These are phyloP conservation scores for Forsythia suspensa DNA, from an alignment of 257 asterid species.

Conservation along the genomic window DNA sequence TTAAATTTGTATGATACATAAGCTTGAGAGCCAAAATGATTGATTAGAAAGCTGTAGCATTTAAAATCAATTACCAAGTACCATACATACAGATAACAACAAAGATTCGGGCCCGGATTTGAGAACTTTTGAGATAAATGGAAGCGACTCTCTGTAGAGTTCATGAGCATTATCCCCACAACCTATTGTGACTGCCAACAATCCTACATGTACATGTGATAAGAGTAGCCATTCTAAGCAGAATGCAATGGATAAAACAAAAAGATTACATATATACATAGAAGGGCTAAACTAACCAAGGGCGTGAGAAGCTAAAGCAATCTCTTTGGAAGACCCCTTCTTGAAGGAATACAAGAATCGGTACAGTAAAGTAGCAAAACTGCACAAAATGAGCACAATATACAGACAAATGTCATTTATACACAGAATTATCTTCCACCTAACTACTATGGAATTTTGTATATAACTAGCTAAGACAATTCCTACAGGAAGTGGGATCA, in stretches of 20 bases:
- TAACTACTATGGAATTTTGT: background rate
- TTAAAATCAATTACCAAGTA: background rate
- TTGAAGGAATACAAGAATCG: conserved; percentile 33
- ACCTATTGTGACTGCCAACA: conserved; percentile 36
- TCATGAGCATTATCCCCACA: conserved; percentile 36
- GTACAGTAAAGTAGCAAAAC: conserved; percentile 34
- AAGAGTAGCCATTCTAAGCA: background rate
- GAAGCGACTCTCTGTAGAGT: conserved; percentile 32
- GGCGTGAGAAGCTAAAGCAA: conserved; percentile 32
- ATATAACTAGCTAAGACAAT: background rate
- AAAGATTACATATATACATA: background rate
- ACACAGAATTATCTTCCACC: background rate
- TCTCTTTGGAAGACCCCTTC: conserved; percentile 35
- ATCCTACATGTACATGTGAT: conserved; percentile 21
- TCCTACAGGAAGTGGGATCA: background rate
- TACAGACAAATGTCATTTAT: background rate
- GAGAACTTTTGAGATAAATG: conserved; percentile 28
- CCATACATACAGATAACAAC: conserved; percentile 30
- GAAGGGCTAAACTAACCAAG: conserved; percentile 29
- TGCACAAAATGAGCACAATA: conserved; percentile 12
- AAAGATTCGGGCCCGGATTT: conserved; percentile 20
- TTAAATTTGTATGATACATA: background rate
- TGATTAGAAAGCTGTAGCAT: background rate
- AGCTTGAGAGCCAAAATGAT: background rate
- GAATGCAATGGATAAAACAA: background rate